These are phyloP conservation scores for Petrea volubilis DNA, from an alignment of 257 asterid species.

Conservation along the genomic window DNA sequence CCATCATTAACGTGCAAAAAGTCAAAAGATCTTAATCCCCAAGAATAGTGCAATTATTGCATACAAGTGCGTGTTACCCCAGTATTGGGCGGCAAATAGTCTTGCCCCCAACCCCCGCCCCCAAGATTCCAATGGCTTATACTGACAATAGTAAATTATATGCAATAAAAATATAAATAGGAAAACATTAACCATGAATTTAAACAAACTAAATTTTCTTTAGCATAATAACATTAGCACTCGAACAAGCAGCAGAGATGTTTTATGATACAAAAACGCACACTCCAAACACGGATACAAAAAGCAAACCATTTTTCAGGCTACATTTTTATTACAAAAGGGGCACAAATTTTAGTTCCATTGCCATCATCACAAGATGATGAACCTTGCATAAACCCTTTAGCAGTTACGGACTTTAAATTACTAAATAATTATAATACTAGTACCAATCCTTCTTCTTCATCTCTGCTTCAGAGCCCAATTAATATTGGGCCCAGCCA, in stretches of 20 bases:
- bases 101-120: neutral
- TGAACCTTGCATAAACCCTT: neutral
- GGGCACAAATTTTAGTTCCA: neutral
- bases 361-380: neutral
- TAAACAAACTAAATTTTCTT: neutral
- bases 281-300: neutral
- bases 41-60: neutral
- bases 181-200: neutral
- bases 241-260: neutral
- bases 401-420: neutral
- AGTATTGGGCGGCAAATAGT: neutral
- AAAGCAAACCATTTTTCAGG: neutral
- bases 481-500: neutral
- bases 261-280: neutral
- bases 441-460: neutral
- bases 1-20: too few species aligned
- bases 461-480: conserved; percentile 36
- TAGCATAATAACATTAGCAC: neutral
- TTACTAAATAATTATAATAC: neutral
- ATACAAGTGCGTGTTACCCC: neutral
- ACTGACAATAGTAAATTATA: too few species aligned
- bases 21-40: too few species aligned
- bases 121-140: too few species aligned
- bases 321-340: conserved; percentile 20
- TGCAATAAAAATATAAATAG: neutral